Conservation (phyloP, 768 basidiomycete genomes). For the Hortiboletus campestris region DNA sequence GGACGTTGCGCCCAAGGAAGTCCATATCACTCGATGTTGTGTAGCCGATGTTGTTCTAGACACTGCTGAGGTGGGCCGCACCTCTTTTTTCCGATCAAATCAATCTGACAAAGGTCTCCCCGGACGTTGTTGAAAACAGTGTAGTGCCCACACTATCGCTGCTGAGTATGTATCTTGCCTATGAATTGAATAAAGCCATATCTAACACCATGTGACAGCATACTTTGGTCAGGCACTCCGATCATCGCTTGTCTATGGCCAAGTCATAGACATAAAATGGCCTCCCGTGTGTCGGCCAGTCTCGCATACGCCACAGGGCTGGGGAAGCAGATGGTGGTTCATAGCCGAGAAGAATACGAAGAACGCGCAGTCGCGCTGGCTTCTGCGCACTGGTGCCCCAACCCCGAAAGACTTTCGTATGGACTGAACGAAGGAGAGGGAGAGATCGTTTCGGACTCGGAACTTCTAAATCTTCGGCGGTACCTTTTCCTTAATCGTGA, state of each 20-base stretch:
- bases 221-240: conserved; percentile 52
- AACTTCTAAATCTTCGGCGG: conserved; percentile 39
- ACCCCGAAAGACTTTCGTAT: neutral
- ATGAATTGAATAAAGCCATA: neutral
- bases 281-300: conserved; percentile 49
- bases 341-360: conserved; percentile 44
- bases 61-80: conserved; percentile 42
- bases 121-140: conserved; percentile 27
- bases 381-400: conserved; percentile 23
- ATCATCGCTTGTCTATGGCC: conserved; percentile 46
- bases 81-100: neutral
- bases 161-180: conserved; percentile 38
- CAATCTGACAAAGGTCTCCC: neutral
- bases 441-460: conserved; percentile 24
- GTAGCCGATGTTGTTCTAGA: conserved; percentile 53
- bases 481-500: conserved; percentile 43
- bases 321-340: conserved; percentile 47
- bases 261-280: conserved; percentile 47
- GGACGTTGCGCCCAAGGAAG: conserved; percentile 46
- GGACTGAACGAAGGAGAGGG: neutral
- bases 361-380: conserved; percentile 43
- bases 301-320: conserved; percentile 48
- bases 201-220: conserved; percentile 29
- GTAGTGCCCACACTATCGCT: conserved; percentile 52
- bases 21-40: conserved; percentile 43